Conservation (phyloP, 1,284 basidiomycete genomes). For the Malassezia yamatoensis region DNA sequence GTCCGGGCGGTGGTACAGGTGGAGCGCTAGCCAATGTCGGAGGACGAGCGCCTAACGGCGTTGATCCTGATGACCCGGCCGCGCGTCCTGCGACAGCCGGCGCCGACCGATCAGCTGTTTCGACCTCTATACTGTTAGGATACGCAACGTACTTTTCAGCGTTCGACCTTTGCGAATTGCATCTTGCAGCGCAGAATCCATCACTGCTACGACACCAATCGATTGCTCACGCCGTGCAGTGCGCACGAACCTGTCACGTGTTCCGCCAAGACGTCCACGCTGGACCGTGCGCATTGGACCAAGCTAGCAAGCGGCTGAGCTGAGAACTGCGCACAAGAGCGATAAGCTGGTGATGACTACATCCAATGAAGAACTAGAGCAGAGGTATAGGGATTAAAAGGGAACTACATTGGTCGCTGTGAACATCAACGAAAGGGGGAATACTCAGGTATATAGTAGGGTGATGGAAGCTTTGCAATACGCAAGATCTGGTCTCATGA, state of each 20-base stretch:
- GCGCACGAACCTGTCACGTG: too few species aligned
- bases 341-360: too few species aligned
- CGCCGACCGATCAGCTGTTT: constrained; percentile 26
- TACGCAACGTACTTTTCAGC: constrained; percentile 26
- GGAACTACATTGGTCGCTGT: too few species aligned
- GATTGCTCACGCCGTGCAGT: background rate
- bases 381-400: too few species aligned
- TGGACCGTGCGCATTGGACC: too few species aligned
- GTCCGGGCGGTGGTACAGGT: constrained; percentile 7
- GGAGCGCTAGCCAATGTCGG: constrained; percentile 16
- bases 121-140: constrained; percentile 18
- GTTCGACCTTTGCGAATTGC: constrained; percentile 32
- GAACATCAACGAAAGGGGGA: background rate
- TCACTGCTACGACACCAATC: constrained; percentile 3
- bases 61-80: background rate
- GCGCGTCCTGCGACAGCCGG: constrained; percentile 20
- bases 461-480: background rate
- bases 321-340: too few species aligned
- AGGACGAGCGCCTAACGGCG: constrained; percentile 5
- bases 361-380: too few species aligned
- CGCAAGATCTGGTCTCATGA: background rate
- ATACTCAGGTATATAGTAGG: background rate
- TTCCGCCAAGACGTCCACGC: too few species aligned
- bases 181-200: constrained; percentile 31
- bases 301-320: too few species aligned